Evolutionary conservation across 2,329 filamentous ascomycete species (phyloP).

Genomic region (Hypomyces rosellus): DNA sequence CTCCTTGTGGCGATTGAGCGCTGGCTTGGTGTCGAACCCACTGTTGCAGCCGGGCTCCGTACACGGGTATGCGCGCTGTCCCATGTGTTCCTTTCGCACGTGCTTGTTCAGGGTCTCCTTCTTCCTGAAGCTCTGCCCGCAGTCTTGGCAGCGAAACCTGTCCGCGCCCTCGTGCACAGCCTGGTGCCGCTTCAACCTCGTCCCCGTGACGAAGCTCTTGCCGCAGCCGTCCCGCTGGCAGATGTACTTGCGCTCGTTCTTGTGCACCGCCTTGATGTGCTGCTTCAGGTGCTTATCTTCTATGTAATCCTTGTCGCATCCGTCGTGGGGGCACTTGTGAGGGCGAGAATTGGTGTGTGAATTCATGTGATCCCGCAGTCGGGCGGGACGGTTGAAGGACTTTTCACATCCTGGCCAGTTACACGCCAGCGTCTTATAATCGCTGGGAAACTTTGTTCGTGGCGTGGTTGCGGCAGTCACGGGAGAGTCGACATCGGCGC

Average conservation of each 20-base stretch:
- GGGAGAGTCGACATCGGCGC: constrained; percentile 25
- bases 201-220: constrained; percentile 76
- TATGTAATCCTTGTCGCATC: constrained; percentile 77
- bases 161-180: constrained; percentile 70
- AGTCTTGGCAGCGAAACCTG: constrained; percentile 68
- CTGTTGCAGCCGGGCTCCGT: constrained; percentile 53
- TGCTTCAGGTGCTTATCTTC: constrained; percentile 81
- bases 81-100: constrained; percentile 67
- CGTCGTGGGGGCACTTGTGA: constrained; percentile 62
- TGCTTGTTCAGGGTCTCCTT: constrained; percentile 81
- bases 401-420: constrained; percentile 69
- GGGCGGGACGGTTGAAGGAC: constrained; percentile 79
- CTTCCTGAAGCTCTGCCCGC: constrained; percentile 77
- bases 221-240: constrained; percentile 69
- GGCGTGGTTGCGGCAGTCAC: constrained; percentile 34
- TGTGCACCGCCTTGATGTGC: constrained; percentile 79
- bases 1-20: constrained; percentile 65
- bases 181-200: constrained; percentile 68
- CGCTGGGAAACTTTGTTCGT: constrained; percentile 56
- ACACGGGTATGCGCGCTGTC: constrained; percentile 67
- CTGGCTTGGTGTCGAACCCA: constrained; percentile 66
- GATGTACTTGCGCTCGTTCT: constrained; percentile 59
- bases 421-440: constrained; percentile 71
- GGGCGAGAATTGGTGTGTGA: constrained; percentile 82
- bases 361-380: constrained; percentile 71